Evolutionary conservation across 306 rosid species (phyloP).

Genomic region (Alnus glutinosa): DNA sequence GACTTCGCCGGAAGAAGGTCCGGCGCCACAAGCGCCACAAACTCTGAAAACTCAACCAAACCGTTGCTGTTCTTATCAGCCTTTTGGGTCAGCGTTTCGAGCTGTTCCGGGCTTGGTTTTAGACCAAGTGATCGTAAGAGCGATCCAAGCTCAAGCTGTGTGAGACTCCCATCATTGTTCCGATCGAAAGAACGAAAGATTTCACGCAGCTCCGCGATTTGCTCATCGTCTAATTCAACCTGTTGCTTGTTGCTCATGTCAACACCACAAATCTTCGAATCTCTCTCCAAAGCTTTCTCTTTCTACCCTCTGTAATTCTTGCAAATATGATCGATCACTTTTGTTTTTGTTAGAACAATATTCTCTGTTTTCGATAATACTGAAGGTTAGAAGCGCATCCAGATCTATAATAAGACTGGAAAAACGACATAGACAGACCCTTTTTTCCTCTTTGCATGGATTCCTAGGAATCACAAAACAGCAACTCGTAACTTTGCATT

Average conservation of each 20-base stretch:
- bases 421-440: not conserved
- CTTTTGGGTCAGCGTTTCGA: conserved; percentile 64
- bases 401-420: not conserved
- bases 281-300: no score
- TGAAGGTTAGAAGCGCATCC: not conserved
- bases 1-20: conserved; percentile 74
- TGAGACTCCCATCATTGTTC: conserved; percentile 87
- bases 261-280: not conserved
- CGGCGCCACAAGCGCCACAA: conserved; percentile 71
- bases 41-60: conserved; percentile 77
- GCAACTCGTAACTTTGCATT: not conserved
- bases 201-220: conserved; percentile 73
- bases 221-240: conserved; percentile 74
- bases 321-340: no score
- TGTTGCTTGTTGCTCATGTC: conserved; percentile 61
- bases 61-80: conserved; percentile 86
- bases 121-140: conserved; percentile 80
- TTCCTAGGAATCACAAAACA: not conserved
- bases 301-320: no score
- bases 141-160: conserved; percentile 80
- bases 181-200: conserved; percentile 86
- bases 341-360: no score
- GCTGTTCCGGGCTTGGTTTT: conserved; percentile 79
- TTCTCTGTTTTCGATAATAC: no score
- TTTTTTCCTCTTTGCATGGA: not conserved